Evolutionary conservation across 148 eudicot species (phyloP), one percentile per base, ranked within the genome.

Genomic region (Nyssa sinensis): DNA sequence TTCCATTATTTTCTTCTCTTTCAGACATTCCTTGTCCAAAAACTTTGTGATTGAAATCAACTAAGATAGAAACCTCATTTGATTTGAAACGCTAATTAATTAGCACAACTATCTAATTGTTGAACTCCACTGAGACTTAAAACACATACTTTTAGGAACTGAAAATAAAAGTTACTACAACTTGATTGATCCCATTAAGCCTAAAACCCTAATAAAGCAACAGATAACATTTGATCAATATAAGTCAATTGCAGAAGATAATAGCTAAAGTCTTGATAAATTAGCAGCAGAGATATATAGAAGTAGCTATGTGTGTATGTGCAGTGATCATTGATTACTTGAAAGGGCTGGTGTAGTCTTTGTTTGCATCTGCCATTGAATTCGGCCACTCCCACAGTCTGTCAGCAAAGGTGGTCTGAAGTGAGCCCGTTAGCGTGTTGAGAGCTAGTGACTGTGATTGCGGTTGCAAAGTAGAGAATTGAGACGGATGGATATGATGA

Each of bases 371-470:
- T 13, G 82, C 74, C 37, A 70, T 74, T 11, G 86, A 77, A 57
- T 81, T 87, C n/a, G n/a, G n/a, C 96, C 97, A 90, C 34, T 90
- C 97, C 97, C 97, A 93, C 39, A 86, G 64, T 66, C 89, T 70
- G 19, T 88, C 95, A 0, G 82, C 32, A 57, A 73, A 85, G 14
- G 76, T 41, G 21, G 72, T 75, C 51, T 77, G 83, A 64, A 33
- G 35, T 47, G 49, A 47, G 35, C 71, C 81, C 11, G 61, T 76
- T 37, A 5, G 59, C 69, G 4, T 64, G 79, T 67, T 75, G 62
- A 34, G 76, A 11, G 66, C 44, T 17, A 61, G 64, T 29, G 69
- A 72, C 62, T 66, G 80, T 19, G 59, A 55, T 5, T 55, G 59
- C 5, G 59, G 59, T 24, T 55, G 59, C 24, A 55, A 55, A 55